These are phyloP conservation scores for Suillus variegatus DNA, from an alignment of 768 basidiomycete genomes.

Conservation along the genomic window DNA sequence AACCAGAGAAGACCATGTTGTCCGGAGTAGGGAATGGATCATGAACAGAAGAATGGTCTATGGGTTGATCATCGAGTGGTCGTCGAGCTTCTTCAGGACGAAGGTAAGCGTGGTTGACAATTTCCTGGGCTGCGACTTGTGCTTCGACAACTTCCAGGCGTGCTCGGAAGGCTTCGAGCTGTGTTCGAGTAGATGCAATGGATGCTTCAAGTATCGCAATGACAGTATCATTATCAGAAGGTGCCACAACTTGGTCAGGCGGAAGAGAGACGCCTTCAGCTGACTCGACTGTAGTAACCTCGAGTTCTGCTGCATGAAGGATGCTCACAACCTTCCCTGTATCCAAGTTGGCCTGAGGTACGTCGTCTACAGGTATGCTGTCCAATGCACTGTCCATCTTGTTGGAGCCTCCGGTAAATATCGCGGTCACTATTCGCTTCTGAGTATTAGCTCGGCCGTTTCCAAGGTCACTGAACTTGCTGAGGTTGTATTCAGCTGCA, in stretches of 20 bases:
- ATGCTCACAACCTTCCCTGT: not conserved
- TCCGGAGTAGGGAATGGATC: not conserved
- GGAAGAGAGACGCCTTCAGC: not conserved
- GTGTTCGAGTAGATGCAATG: constrained; percentile 22
- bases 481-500: not conserved
- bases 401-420: constrained; percentile 24
- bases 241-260: not conserved
- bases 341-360: not conserved
- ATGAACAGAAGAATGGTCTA: not conserved
- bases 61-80: not conserved
- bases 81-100: not conserved
- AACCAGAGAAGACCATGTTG: not conserved
- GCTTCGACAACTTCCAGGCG: constrained; percentile 30
- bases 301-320: not conserved
- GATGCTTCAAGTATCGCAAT: constrained; percentile 26
- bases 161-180: constrained; percentile 26
- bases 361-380: not conserved
- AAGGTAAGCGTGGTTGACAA: not conserved
- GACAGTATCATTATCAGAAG: constrained; percentile 6
- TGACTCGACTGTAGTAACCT: not conserved
- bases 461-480: not conserved
- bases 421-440: constrained; percentile 30
- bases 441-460: constrained; percentile 9
- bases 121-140: constrained; percentile 21
- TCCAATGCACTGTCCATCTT: not conserved